Percentiles rank a stretch among this genome's conserved stretches.
Evolutionary conservation across 2,329 filamentous ascomycete species (phyloP).

Genomic region (Hymenoscyphus infarciens): DNA sequence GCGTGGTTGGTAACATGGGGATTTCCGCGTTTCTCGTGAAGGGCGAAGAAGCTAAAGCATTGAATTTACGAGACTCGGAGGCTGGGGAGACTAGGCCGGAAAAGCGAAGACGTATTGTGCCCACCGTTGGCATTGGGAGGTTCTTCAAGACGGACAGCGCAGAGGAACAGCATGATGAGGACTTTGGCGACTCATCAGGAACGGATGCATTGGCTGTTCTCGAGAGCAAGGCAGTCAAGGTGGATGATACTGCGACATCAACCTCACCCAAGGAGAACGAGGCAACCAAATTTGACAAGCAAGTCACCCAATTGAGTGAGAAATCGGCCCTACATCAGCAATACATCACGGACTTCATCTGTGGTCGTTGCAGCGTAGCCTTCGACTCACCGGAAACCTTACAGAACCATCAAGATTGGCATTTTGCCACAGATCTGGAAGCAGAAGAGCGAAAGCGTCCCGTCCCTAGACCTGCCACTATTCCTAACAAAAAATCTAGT

Average conservation of each 20-base stretch:
- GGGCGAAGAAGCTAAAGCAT: constrained; percentile 60
- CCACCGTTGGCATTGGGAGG: constrained; percentile 28
- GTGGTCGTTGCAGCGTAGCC: constrained; percentile 61
- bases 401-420: constrained; percentile 86
- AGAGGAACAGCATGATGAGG: constrained; percentile 31
- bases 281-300: constrained; percentile 31
- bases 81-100: constrained; percentile 24
- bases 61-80: constrained; percentile 35
- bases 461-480: constrained; percentile 16
- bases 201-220: constrained; percentile 18
- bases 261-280: constrained; percentile 23
- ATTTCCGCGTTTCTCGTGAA: constrained; percentile 85
- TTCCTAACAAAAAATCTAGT: constrained; percentile 33
- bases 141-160: constrained; percentile 33
- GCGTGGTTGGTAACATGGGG: constrained; percentile 75
- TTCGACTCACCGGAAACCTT: constrained; percentile 56
- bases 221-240: constrained; percentile 14
- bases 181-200: constrained; percentile 28
- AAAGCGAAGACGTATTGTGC: constrained; percentile 34
- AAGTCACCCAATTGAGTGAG: constrained; percentile 22
- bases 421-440: constrained; percentile 85
- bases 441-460: constrained; percentile 39
- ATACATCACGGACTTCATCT: constrained; percentile 45
- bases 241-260: constrained; percentile 16
- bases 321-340: constrained; percentile 34